Conservation (phyloP, 495 filamentous ascomycete genomes). For the Lasiosphaeriaceae sp. region DNA sequence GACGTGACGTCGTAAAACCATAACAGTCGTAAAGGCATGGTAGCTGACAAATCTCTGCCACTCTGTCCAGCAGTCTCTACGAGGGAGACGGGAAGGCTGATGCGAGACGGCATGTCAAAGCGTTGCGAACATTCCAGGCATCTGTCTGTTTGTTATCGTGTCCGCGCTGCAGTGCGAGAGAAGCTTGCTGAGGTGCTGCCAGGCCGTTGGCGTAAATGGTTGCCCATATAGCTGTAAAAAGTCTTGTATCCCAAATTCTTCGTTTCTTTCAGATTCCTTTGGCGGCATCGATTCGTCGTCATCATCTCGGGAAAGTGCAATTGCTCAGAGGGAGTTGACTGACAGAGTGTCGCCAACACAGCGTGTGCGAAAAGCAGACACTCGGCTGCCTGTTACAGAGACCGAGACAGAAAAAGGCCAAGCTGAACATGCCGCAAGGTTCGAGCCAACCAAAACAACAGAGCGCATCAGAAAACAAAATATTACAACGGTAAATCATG, state of each 20-base stretch:
- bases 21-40: conserved; percentile 33
- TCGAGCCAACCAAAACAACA: neutral
- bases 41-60: conserved; percentile 1
- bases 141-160: neutral
- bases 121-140: neutral
- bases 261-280: conserved; percentile 23
- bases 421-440: neutral
- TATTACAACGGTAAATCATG: conserved; percentile 7
- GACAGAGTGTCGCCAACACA: neutral
- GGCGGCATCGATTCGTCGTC: conserved; percentile 23
- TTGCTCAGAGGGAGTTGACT: neutral
- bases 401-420: neutral
- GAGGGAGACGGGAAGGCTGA: neutral
- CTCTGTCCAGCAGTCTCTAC: neutral
- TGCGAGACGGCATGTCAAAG: neutral
- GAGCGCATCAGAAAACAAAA: neutral
- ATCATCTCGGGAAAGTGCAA: conserved; percentile 21
- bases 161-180: neutral
- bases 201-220: conserved; percentile 27
- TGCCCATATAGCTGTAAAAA: conserved; percentile 34
- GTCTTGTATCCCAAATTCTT: conserved; percentile 28
- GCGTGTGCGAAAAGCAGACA: neutral
- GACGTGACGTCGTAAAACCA: conserved; percentile 39
- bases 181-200: conserved; percentile 9
- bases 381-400: neutral